Evolutionary conservation across 768 basidiomycete genomes (phyloP).

Genomic region (Phanerodontia chrysosporium): DNA sequence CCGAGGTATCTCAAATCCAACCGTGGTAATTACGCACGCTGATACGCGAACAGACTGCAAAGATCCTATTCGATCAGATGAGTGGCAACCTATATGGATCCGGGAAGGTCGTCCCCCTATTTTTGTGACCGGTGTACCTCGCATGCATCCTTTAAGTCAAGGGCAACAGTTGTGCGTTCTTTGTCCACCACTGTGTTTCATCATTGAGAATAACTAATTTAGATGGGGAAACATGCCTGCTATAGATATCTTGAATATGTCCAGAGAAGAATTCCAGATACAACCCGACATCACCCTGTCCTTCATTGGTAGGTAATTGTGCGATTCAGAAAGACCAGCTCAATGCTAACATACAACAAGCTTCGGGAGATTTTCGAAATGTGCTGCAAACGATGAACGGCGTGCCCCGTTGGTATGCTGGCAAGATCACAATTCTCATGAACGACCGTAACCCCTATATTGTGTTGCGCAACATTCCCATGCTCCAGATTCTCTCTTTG

Average conservation of each 20-base stretch:
- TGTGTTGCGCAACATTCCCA: slow-evolving; percentile 36
- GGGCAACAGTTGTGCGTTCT: slow-evolving; percentile 17
- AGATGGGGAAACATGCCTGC: slow-evolving; percentile 32
- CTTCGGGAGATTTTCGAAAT: slow-evolving; percentile 47
- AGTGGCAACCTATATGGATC: slow-evolving; percentile 4
- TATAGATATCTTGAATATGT: slow-evolving; percentile 28
- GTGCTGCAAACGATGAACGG: slow-evolving; percentile 39
- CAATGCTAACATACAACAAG: slow-evolving; percentile 21
- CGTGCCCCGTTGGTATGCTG: slow-evolving; percentile 38
- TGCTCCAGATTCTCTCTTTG: slow-evolving; percentile 32
- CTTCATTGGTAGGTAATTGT: slow-evolving; percentile 12
- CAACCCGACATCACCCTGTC: slow-evolving; percentile 18
- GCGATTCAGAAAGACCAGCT: too few species aligned
- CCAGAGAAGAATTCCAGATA: slow-evolving; percentile 21
- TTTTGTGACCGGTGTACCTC: slow-evolving; percentile 13
- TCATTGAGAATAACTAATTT: slow-evolving; percentile 16
- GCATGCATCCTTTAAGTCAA: slow-evolving; percentile 9
- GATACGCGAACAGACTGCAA: slow-evolving; percentile 23
- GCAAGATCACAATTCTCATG: slow-evolving; percentile 34
- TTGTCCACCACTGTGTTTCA: not conserved
- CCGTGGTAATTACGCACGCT: slow-evolving; percentile 14
- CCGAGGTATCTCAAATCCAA: not conserved
- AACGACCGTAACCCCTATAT: slow-evolving; percentile 33
- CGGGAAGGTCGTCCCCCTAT: slow-evolving; percentile 1
- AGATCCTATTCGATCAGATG: not conserved